Evolutionary conservation across 2,329 filamentous ascomycete genomes (phyloP).

Genomic region (Pseudodiploospora longispora): DNA sequence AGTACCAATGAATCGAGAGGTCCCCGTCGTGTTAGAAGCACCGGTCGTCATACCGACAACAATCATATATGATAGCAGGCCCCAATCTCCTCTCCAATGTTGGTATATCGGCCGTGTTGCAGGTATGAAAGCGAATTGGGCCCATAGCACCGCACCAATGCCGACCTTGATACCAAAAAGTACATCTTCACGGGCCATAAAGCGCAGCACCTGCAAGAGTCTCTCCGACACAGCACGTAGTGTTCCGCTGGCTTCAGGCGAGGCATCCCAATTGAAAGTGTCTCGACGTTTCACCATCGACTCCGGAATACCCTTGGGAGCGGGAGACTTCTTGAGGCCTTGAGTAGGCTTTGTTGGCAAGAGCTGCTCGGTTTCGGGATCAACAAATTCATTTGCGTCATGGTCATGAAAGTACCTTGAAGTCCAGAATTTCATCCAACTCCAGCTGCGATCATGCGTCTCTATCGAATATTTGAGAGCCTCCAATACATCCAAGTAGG

Average conservation of each 20-base stretch:
- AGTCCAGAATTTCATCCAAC: conserved; percentile 54
- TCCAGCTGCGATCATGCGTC: conserved; percentile 59
- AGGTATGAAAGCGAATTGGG: conserved; percentile 77
- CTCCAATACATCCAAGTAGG: conserved; percentile 75
- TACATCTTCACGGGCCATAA: conserved; percentile 48
- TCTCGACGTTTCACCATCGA: conserved; percentile 44
- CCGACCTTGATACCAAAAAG: conserved; percentile 89
- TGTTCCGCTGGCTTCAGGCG: conserved; percentile 36
- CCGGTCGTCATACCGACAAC: conserved; percentile 97
- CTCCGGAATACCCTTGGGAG: conserved; percentile 49
- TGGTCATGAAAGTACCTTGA: neutral
- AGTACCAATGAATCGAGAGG: conserved; percentile 79
- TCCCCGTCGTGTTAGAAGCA: conserved; percentile 86
- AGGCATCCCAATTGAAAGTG: conserved; percentile 49
- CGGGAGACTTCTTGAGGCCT: conserved; percentile 43
- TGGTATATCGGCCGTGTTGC: conserved; percentile 71
- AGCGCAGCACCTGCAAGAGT: conserved; percentile 37
- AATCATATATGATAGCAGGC: conserved; percentile 92
- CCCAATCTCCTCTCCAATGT: conserved; percentile 94
- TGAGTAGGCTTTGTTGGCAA: conserved; percentile 32
- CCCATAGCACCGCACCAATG: conserved; percentile 80
- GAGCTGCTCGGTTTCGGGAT: conserved; percentile 35
- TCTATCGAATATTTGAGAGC: conserved; percentile 69
- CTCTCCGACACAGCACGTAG: conserved; percentile 38
- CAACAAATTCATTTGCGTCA: conserved; percentile 38